phyloP scores from a whole-genome alignment of 2,329 filamentous ascomycete genomes.

The Dryadomyces quercus-mongolicae region DNA sequence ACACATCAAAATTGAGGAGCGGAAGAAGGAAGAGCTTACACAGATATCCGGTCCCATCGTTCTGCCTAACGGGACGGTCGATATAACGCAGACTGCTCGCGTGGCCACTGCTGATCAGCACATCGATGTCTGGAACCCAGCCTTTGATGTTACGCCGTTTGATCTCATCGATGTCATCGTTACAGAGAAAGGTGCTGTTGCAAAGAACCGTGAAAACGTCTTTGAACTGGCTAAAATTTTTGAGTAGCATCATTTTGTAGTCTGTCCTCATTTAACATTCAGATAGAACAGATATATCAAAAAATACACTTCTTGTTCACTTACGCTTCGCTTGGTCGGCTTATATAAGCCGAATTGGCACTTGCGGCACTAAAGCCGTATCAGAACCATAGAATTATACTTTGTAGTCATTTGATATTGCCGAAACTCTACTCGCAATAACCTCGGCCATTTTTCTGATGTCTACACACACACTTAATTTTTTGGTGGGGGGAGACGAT shows the following conservation, averaged over 20 bases:
- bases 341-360: too few relatives aligned
- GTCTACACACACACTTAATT: not conserved
- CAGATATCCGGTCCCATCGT: constrained; percentile 69
- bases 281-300: too few relatives aligned
- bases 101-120: constrained; percentile 69
- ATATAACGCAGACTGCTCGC: constrained; percentile 50
- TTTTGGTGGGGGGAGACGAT: not conserved
- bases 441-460: not conserved
- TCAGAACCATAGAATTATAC: too few relatives aligned
- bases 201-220: constrained; percentile 57
- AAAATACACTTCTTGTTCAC: too few relatives aligned
- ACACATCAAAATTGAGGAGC: constrained; percentile 84
- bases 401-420: too few relatives aligned
- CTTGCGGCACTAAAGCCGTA: too few relatives aligned
- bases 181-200: constrained; percentile 79
- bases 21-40: constrained; percentile 70
- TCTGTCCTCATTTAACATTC: too few relatives aligned
- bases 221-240: constrained; percentile 43
- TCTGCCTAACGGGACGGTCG: constrained; percentile 47
- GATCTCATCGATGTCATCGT: constrained; percentile 86
- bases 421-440: too few relatives aligned
- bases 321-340: too few relatives aligned
- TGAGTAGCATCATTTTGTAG: too few relatives aligned
- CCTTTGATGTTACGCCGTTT: constrained; percentile 89
- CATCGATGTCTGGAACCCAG: constrained; percentile 89